phyloP scores from a whole-genome alignment of 257 asterid genomes.

The Handroanthus guayacan region DNA sequence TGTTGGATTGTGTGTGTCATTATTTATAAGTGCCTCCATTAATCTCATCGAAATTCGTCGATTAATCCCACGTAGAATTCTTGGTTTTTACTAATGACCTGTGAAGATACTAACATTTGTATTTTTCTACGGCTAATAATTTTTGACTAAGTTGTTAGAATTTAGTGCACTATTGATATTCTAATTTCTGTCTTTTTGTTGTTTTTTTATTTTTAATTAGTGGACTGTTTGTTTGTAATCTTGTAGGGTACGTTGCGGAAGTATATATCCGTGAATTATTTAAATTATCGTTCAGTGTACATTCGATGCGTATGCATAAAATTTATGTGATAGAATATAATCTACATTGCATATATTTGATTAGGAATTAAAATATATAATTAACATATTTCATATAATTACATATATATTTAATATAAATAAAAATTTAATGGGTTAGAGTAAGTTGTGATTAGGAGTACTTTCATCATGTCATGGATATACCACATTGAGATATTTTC shows the following conservation, averaged over 20 bases:
- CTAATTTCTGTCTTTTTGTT: conserved; percentile 55
- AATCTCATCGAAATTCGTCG: conserved; percentile 64
- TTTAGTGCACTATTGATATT: conserved; percentile 44
- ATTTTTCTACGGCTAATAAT: not conserved
- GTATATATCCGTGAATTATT: not conserved
- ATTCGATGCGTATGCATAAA: too few relatives aligned
- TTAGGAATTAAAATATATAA: too few relatives aligned
- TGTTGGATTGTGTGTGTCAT: conserved; percentile 52
- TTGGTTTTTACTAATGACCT: conserved; percentile 44
- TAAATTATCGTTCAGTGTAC: too few relatives aligned
- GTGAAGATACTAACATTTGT: conserved; percentile 34
- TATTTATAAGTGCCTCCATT: conserved; percentile 45
- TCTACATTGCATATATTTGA: too few relatives aligned
- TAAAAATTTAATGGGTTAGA: too few relatives aligned
- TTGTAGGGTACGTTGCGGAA: not conserved
- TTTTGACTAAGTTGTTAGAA: conserved; percentile 41
- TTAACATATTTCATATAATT: too few relatives aligned
- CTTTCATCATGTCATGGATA: too few relatives aligned
- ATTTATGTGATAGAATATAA: too few relatives aligned
- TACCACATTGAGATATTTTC: too few relatives aligned
- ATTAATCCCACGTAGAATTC: conserved; percentile 57
- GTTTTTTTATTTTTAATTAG: conserved; percentile 46
- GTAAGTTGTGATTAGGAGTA: too few relatives aligned
- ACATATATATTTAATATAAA: too few relatives aligned
- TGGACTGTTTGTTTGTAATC: conserved; percentile 45